phyloP scores from a whole-genome alignment of 768 basidiomycete species.

The Xerocomellus intermedius region DNA sequence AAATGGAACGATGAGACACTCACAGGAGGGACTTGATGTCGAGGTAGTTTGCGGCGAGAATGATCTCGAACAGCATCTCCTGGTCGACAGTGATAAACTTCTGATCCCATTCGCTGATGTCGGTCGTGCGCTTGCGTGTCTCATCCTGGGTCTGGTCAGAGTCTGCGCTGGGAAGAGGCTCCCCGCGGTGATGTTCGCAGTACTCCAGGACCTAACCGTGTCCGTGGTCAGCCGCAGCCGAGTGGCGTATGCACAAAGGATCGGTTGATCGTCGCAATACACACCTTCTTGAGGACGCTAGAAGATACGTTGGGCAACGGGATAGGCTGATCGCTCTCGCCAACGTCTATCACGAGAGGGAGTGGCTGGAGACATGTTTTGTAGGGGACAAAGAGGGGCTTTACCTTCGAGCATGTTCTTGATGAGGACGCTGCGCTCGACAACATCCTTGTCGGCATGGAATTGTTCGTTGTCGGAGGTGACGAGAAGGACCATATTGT shows the following conservation, averaged over 20 bases:
- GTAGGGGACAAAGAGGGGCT: background rate
- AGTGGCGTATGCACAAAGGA: background rate
- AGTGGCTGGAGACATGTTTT: background rate
- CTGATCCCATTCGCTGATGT: slow-evolving; percentile 99
- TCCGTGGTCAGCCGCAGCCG: background rate
- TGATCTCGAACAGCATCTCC: slow-evolving; percentile 99
- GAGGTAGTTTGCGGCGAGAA: slow-evolving; percentile 98
- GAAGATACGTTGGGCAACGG: slow-evolving; percentile 94
- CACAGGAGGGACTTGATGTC: slow-evolving; percentile 98
- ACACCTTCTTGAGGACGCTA: slow-evolving; percentile 88
- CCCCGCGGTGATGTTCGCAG: slow-evolving; percentile 98
- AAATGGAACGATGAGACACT: slow-evolving; percentile 28
- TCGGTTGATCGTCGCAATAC: slow-evolving; percentile 8
- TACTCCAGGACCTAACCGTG: slow-evolving; percentile 87
- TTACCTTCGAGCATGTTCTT: slow-evolving; percentile 99
- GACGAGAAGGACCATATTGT: slow-evolving; percentile 77
- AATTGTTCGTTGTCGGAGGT: slow-evolving; percentile 97
- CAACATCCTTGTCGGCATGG: slow-evolving; percentile 89
- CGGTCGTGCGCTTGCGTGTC: slow-evolving; percentile 95
- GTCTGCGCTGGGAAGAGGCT: slow-evolving; percentile 89
- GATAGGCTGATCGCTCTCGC: slow-evolving; percentile 92
- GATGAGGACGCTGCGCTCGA: slow-evolving; percentile 93
- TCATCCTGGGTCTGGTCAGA: slow-evolving; percentile 84
- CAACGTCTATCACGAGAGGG: slow-evolving; percentile 63
- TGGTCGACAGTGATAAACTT: slow-evolving; percentile 99